phyloP scores from a whole-genome alignment of 257 asterid genomes.

The Solanum chmielewskii region DNA sequence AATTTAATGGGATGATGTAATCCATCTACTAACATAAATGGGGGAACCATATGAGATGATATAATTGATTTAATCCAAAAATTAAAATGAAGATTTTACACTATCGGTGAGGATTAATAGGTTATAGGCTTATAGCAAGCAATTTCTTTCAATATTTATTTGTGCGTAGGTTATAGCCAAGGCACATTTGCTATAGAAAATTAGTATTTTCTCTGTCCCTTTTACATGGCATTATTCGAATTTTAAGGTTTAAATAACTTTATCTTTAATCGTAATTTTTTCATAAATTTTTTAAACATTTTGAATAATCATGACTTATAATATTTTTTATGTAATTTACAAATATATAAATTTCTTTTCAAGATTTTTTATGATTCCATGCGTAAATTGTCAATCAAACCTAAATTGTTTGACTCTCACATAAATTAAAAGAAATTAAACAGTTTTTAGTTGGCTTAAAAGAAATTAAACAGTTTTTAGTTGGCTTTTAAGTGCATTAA shows the following conservation, averaged over 20 bases:
- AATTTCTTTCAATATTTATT: background rate
- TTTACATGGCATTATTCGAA: too few relatives aligned
- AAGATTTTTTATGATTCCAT: too few relatives aligned
- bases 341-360: too few relatives aligned
- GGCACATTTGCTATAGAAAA: background rate
- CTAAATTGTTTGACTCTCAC: too few relatives aligned
- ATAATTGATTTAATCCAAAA: background rate
- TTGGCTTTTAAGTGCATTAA: background rate
- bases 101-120: background rate
- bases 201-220: too few relatives aligned
- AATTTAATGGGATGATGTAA: background rate
- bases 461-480: too few relatives aligned
- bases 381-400: too few relatives aligned
- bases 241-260: fast-evolving
- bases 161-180: background rate
- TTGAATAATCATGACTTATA: too few relatives aligned
- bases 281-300: too few relatives aligned
- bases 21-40: background rate
- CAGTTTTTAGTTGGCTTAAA: background rate
- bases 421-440: too few relatives aligned
- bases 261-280: too few relatives aligned
- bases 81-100: background rate
- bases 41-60: background rate
- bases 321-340: too few relatives aligned
- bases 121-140: background rate